A percentile compares a stretch with the other conserved stretches of the same genome.
Evolutionary conservation across 2,329 filamentous ascomycete species (phyloP).

Genomic region (Calonectria leucothoes): DNA sequence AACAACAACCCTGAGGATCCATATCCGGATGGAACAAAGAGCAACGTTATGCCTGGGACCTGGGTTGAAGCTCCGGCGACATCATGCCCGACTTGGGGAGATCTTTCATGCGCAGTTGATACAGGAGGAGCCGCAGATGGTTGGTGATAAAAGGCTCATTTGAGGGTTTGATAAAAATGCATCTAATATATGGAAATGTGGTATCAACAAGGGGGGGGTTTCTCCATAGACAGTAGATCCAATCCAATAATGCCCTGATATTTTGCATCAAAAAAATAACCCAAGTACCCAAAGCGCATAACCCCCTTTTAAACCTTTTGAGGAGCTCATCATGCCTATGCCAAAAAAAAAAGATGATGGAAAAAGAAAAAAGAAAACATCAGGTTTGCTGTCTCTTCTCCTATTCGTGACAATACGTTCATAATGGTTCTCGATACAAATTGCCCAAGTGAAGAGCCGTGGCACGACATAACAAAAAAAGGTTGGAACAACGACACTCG

Average conservation of each 20-base stretch:
- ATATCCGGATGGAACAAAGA: slow-evolving; percentile 7
- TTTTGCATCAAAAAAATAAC: slow-evolving; percentile 20
- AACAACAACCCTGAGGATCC: slow-evolving; percentile 18
- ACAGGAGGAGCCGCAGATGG: slow-evolving; percentile 38
- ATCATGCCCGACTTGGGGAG: slow-evolving; percentile 42
- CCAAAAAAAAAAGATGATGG: neutral
- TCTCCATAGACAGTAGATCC: slow-evolving; percentile 23
- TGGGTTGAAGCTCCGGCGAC: slow-evolving; percentile 37
- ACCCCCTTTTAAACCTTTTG: slow-evolving; percentile 8
- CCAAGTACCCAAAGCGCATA: slow-evolving; percentile 14
- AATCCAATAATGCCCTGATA: slow-evolving; percentile 24
- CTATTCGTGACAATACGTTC: neutral
- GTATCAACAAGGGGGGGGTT: slow-evolving; percentile 30
- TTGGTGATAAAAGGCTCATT: slow-evolving; percentile 25
- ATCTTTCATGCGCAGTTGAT: slow-evolving; percentile 45
- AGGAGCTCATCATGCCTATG: slow-evolving; percentile 1
- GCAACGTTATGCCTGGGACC: slow-evolving; percentile 48
- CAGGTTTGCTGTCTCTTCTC: neutral
- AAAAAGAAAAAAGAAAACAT: slow-evolving; percentile 5
- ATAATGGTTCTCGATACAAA: slow-evolving; percentile 2
- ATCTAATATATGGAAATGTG: slow-evolving; percentile 30
- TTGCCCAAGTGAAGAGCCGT: slow-evolving; percentile 17
- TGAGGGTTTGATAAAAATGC: slow-evolving; percentile 16
- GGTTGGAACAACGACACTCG: slow-evolving; percentile 28
- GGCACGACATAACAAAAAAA: slow-evolving; percentile 27